A percentile compares a stretch with the other conserved stretches of the same genome.
phyloP scores from a whole-genome alignment of 805 yeast species.

The Candida nanaspora region DNA sequence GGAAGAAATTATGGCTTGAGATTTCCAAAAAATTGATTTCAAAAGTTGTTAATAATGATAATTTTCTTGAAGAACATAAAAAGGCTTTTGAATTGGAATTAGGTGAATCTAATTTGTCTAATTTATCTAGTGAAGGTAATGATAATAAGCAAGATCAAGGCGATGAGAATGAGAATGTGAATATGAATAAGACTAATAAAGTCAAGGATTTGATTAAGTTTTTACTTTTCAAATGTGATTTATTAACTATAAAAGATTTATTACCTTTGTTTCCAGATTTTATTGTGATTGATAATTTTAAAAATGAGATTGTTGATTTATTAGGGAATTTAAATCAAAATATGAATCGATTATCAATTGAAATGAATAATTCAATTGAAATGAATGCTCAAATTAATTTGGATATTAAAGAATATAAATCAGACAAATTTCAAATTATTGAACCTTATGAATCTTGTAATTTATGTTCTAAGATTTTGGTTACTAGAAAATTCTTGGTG shows the following conservation, averaged over 20 bases:
- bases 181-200: no score
- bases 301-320: conserved; percentile 76
- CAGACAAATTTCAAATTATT: conserved; percentile 52
- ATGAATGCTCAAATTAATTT: conserved; percentile 51
- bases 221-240: conserved; percentile 36
- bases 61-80: conserved; percentile 16
- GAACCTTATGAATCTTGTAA: conserved; percentile 83
- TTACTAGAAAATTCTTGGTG: conserved; percentile 64
- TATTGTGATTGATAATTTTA: conserved; percentile 72
- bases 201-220: conserved; percentile 27
- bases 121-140: no score
- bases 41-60: conserved; percentile 23
- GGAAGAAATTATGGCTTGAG: conserved; percentile 69
- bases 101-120: conserved; percentile 1
- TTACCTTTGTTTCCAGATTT: conserved; percentile 82
- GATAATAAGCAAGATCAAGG: conserved; percentile 13
- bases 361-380: conserved; percentile 65
- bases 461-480: conserved; percentile 60
- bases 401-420: conserved; percentile 46
- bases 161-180: conserved; percentile 22
- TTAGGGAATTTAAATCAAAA: conserved; percentile 63
- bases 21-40: conserved; percentile 46
- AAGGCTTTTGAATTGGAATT: conserved; percentile 9
- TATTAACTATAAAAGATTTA: conserved; percentile 69
- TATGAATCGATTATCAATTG: conserved; percentile 59